These are phyloP conservation scores for Ceratocystis destructans DNA, from an alignment of 2,329 filamentous ascomycete genomes.

Conservation along the genomic window DNA sequence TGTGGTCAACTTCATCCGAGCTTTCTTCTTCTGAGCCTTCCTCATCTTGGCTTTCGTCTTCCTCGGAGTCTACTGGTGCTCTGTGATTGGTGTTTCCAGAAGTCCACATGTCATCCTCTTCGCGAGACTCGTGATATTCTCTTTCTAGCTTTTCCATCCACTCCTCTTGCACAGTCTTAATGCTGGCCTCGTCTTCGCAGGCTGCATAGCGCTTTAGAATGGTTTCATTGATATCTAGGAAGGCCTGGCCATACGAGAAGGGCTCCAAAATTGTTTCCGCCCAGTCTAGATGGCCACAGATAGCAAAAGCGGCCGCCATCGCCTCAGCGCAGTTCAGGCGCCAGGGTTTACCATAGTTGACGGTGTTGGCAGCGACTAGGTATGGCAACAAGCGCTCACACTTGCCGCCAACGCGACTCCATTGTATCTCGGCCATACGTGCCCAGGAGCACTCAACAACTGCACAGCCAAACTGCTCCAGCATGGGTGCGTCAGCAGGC, in stretches of 20 bases:
- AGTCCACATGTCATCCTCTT: constrained; percentile 72
- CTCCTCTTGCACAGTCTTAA: constrained; percentile 72
- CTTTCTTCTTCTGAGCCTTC: constrained; percentile 37
- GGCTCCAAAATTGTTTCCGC: constrained; percentile 67
- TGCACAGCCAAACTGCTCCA: constrained; percentile 81
- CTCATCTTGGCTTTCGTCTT: constrained; percentile 40
- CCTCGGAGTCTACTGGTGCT: constrained; percentile 37
- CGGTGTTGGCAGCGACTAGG: constrained; percentile 87
- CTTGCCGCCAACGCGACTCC: constrained; percentile 79
- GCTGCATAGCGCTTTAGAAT: constrained; percentile 74
- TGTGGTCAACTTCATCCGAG: constrained; percentile 32
- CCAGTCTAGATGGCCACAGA: constrained; percentile 87
- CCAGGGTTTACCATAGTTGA: constrained; percentile 96
- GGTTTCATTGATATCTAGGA: constrained; percentile 78
- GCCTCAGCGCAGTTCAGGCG: constrained; percentile 92
- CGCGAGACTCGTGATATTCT: constrained; percentile 72
- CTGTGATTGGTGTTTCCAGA: constrained; percentile 73
- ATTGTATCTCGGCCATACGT: constrained; percentile 78
- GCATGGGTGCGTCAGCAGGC: constrained; percentile 64
- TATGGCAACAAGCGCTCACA: constrained; percentile 86
- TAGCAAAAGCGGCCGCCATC: constrained; percentile 79
- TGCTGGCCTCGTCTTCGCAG: constrained; percentile 63
- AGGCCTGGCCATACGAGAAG: constrained; percentile 79
- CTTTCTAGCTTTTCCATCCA: constrained; percentile 85
- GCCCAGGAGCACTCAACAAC: constrained; percentile 98